phyloP scores from a whole-genome alignment of 495 filamentous ascomycete genomes.

The Penicillium nucicola region DNA sequence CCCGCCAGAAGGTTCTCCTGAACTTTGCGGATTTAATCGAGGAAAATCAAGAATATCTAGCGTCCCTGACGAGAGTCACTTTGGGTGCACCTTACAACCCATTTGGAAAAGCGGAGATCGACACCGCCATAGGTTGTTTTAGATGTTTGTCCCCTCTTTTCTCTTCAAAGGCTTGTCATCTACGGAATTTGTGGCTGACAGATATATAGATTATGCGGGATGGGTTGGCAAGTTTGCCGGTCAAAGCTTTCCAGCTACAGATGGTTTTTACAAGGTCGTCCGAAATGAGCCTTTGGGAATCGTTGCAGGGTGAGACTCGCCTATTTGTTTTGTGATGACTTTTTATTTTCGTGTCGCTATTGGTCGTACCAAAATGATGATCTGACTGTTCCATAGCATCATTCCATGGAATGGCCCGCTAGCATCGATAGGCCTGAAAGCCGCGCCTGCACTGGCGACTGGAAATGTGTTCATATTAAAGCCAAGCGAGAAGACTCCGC shows the following conservation, averaged over 20 bases:
- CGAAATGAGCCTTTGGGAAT: conserved; percentile 18
- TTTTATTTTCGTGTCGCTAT: too few species aligned
- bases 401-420: conserved; percentile 9
- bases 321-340: too few species aligned
- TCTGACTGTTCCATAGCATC: too few species aligned
- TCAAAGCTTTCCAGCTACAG: conserved; percentile 12
- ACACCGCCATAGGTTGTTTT: conserved; percentile 8
- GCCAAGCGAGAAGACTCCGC: conserved; percentile 84
- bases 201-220: conserved; percentile 17
- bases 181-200: too few species aligned
- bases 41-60: conserved; percentile 7
- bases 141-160: conserved; percentile 4
- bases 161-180: too few species aligned
- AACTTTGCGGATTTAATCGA: conserved; percentile 12
- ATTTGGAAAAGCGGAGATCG: conserved; percentile 6
- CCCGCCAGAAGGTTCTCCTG: background rate
- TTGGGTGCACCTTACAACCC: conserved; percentile 1
- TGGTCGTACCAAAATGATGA: too few species aligned
- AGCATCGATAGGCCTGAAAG: conserved; percentile 26
- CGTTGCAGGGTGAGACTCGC: background rate
- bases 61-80: background rate
- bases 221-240: conserved; percentile 15
- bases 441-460: conserved; percentile 48
- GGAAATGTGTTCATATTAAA: conserved; percentile 71
- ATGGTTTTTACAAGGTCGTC: conserved; percentile 24